Base-by-base conservation (phyloP, 2,329 filamentous ascomycete species). In the Cephalotrichum gorgonifer region DNA sequence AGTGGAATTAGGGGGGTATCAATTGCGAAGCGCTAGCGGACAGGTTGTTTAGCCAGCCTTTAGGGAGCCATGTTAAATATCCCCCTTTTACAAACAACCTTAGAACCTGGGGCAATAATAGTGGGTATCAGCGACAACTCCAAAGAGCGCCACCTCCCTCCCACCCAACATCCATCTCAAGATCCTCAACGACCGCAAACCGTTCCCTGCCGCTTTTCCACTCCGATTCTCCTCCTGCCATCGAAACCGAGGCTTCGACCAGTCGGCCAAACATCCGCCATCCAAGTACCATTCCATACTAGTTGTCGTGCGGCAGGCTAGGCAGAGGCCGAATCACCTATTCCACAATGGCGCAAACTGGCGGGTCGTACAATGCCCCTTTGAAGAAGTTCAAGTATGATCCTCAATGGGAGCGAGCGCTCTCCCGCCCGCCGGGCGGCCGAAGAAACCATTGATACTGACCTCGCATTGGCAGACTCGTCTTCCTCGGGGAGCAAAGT, bases 311-410 rank as follows among this genome's bases (percentile, higher is more conserved):
- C 35, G 35, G 17, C n/a, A 39, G 8, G 12, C n/a, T 20, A 39
- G 17, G 35, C 35, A n/a, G 35, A 20, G 22, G 35, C 35, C 35
- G 35, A 20, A 39, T 39, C 35, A 22, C 17, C 8, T 22, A 33
- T 39, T 39, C 17, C 68, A 79, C 65, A 65, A 95, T 95, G 90
- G 87, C 90, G 68, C 82, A 88, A 71, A 73, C 74, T 54, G 83
- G 83, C 63, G 87, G 86, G 68, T 88, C 87, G 56, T 98, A 97
- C 78, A 96, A 94, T 69, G 97, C 97, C 76, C 93, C 93, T 62
- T 76, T 98, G 73, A 98, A 98, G 86, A 98, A 98, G 72, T 98
- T 97, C 85, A 98, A 98, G 90, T 96, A 76, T 53, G 62, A 12
- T 60, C 25, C 49, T 31, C n/a, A 20, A 20, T 27, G 23, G n/a